A percentile compares a stretch with the other conserved stretches of the same genome.
Conservation (phyloP, 768 basidiomycete genomes). For the Dacryopinax spathularia region DNA sequence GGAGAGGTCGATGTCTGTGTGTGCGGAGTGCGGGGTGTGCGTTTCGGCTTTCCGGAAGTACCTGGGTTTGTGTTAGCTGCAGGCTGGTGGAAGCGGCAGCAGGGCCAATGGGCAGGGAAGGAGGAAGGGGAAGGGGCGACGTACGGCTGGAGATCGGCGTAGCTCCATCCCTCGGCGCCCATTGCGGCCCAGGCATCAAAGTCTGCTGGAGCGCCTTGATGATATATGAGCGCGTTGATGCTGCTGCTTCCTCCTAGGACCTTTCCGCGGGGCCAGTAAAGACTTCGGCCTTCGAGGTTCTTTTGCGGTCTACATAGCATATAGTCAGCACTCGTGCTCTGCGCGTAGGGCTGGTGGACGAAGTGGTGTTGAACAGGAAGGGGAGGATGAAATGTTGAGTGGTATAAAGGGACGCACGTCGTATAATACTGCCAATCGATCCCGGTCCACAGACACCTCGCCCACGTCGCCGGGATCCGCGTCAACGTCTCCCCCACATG, state of each 20-base stretch:
- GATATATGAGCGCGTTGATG: slow-evolving; percentile 19
- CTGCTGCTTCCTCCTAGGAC: slow-evolving; percentile 19
- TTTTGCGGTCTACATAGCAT: slow-evolving; percentile 13
- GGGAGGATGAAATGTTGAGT: too few species aligned
- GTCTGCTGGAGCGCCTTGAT: slow-evolving; percentile 18
- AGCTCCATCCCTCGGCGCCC: slow-evolving; percentile 18
- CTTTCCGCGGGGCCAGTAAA: slow-evolving; percentile 19
- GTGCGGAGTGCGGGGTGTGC: slow-evolving; percentile 7
- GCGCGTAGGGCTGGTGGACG: not conserved
- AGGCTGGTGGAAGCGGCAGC: not conserved
- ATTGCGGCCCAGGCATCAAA: slow-evolving; percentile 15
- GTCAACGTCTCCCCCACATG: not conserved
- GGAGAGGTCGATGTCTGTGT: not conserved
- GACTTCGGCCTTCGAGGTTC: slow-evolving; percentile 8
- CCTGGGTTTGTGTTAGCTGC: slow-evolving; percentile 8
- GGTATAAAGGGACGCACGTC: not conserved
- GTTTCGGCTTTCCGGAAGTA: slow-evolving; percentile 16
- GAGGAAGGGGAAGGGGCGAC: not conserved
- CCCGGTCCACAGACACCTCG: not conserved
- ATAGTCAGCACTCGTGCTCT: not conserved
- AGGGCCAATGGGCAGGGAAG: not conserved
- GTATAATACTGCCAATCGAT: slow-evolving; percentile 2
- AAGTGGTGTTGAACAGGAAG: too few species aligned
- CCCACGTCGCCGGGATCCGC: not conserved
- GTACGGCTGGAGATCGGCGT: slow-evolving; percentile 12